Conservation (phyloP, 768 basidiomycete genomes). For the Artomyces pyxidatus region DNA sequence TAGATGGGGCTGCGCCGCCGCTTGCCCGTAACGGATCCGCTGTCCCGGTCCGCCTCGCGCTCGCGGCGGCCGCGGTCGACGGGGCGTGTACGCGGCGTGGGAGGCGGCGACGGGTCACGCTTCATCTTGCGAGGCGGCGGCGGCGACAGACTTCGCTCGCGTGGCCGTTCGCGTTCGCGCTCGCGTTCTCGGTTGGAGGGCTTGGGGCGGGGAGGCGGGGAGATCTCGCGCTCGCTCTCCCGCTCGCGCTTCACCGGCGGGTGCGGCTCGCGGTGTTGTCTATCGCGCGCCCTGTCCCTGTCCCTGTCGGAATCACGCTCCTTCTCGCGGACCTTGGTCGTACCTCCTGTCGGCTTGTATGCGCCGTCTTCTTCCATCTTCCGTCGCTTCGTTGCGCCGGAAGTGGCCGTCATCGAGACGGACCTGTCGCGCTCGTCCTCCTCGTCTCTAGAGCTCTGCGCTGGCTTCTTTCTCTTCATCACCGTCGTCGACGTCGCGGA, state of each 20-base stretch:
- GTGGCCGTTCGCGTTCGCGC: conserved; percentile 11
- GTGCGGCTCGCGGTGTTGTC: conserved; percentile 2
- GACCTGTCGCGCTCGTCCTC: conserved; percentile 10
- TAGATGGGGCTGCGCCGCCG: conserved; percentile 13
- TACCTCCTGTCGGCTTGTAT: conserved; percentile 10
- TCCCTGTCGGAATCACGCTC: conserved; percentile 11
- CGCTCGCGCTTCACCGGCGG: conserved; percentile 4
- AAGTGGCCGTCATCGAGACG: not conserved
- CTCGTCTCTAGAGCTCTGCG: conserved; percentile 18
- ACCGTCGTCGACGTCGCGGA: conserved; percentile 3
- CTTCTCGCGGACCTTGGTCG: conserved; percentile 12
- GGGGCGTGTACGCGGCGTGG: conserved; percentile 13
- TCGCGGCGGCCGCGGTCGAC: conserved; percentile 9
- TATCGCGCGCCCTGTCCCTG: conserved; percentile 4
- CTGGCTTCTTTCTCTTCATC: conserved; percentile 20
- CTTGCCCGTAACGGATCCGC: conserved; percentile 5
- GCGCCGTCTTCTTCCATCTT: conserved; percentile 14
- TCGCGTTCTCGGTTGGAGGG: conserved; percentile 11
- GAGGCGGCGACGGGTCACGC: conserved; percentile 27
- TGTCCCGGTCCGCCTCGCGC: conserved; percentile 10
- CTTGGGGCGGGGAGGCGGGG: conserved; percentile 5
- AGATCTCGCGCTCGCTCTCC: conserved; percentile 8
- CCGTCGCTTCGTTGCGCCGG: conserved; percentile 9
- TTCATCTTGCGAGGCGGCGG: conserved; percentile 22
- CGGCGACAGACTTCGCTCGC: conserved; percentile 7